Evolutionary conservation across 2,329 filamentous ascomycete species (phyloP), one percentile per base, ranked within the genome.

Genomic region (Colletotrichum sp.): DNA sequence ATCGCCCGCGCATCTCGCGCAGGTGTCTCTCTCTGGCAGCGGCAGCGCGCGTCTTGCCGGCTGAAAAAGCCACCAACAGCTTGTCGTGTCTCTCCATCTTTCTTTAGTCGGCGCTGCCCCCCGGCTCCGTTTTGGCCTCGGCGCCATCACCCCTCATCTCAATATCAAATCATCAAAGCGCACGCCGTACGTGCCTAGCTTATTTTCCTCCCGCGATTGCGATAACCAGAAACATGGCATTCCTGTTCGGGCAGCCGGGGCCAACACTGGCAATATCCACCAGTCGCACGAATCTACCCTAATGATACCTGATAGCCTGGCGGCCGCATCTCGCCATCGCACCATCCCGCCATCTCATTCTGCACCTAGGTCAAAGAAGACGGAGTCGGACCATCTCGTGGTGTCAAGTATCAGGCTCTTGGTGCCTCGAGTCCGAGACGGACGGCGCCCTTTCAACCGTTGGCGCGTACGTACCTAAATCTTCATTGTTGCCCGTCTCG

Each of bases 181-280:
- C 34, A 34, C 68, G 26, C 65, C 44, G 44, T 28, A 57, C 39
- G 39, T 39, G 44, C n/a, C 44, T 49, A 21, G 44, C 44, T 49
- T 49, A 49, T 49, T 49, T 49, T 21, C 6, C 44, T 32, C 39
- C 32, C 30, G 60, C 60, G 49, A 71, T 62, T 52, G 69, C 49
- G 59, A 66, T 59, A 24, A 34, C 24, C 24, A 71, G 44, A 63
- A 65, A 72, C 52, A 34, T 39, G 52, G 69, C 28, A 66, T 62
- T 60, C 44, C 39, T 49, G 49, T 62, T 66, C 18, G 60, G 63
- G 69, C 59, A 44, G 69, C 9, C 36, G 39, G 30, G 21, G 24
- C 15, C 36, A 36, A 44, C 69, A 72, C 60, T 32, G 64, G 26
- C 15, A 72, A 75, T 72, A 36, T 75, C 72, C 72, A 75, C 72